Conservation (phyloP, 352 stramenopile genomes). For the Phytophthora foliorum region DNA sequence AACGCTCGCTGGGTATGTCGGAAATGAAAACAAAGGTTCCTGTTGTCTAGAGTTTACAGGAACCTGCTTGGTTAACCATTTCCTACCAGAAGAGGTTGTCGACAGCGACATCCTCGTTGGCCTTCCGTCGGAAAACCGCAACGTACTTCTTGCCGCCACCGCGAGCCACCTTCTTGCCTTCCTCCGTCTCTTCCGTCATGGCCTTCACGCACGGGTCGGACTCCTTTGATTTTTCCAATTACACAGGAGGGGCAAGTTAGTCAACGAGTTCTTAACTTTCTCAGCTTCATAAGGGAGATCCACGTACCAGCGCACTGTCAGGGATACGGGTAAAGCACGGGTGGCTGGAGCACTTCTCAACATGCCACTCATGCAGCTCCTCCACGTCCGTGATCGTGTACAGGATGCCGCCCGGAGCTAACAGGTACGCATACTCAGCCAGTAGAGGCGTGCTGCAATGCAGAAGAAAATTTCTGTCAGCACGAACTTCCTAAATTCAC, state of each 20-base stretch:
- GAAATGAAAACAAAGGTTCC: background rate
- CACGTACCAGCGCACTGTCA: slow-evolving; percentile 84
- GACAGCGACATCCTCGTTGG: slow-evolving; percentile 63
- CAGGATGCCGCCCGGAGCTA: slow-evolving; percentile 92
- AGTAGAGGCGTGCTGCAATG: slow-evolving; percentile 89
- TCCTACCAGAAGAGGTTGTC: slow-evolving; percentile 80
- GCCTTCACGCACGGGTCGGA: slow-evolving; percentile 94
- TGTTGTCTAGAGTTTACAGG: slow-evolving; percentile 8
- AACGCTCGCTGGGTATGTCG: background rate
- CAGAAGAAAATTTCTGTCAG: slow-evolving; percentile 8
- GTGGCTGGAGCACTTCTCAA: slow-evolving; percentile 95
- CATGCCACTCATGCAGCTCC: slow-evolving; percentile 98
- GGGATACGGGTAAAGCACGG: slow-evolving; percentile 93
- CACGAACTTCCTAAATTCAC: slow-evolving; percentile 1
- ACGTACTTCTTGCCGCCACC: slow-evolving; percentile 92
- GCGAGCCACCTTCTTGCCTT: slow-evolving; percentile 98
- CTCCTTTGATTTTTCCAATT: slow-evolving; percentile 38
- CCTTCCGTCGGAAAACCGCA: slow-evolving; percentile 80
- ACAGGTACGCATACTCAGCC: slow-evolving; percentile 97
- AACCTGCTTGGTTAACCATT: slow-evolving; percentile 6
- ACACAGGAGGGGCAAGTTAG: background rate
- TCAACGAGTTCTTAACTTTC: background rate
- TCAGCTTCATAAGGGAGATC: background rate
- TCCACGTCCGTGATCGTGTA: slow-evolving; percentile 99
- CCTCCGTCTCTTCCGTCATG: slow-evolving; percentile 98